phyloP scores from a whole-genome alignment of 2,329 filamentous ascomycete genomes.

The Phaeoacremonium minimum region DNA sequence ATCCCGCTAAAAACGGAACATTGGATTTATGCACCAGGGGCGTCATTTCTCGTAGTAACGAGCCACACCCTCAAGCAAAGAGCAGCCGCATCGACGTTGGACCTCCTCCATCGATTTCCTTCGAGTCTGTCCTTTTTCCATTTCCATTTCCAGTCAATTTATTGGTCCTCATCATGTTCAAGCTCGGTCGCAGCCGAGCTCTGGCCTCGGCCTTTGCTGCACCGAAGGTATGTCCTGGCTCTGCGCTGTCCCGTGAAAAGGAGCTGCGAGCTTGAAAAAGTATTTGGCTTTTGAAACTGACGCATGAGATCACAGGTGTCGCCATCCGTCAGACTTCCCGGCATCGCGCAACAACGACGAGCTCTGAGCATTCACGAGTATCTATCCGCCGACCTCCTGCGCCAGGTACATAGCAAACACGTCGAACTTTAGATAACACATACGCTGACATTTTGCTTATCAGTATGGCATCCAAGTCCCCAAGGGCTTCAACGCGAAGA shows the following conservation, averaged over 20 bases:
- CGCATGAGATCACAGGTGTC: conserved; percentile 31
- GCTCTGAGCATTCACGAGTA: conserved; percentile 98
- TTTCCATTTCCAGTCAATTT: conserved; percentile 7
- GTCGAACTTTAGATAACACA: too few relatives aligned
- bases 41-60: too few relatives aligned
- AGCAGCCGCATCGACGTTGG: too few relatives aligned
- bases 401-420: conserved; percentile 52
- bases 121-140: conserved; percentile 4
- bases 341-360: conserved; percentile 73
- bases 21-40: too few relatives aligned
- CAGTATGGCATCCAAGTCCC: conserved; percentile 95
- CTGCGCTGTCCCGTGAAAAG: conserved; percentile 4
- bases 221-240: conserved; percentile 58
- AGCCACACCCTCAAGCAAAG: too few relatives aligned
- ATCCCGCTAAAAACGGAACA: conserved; percentile 1
- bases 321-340: conserved; percentile 54
- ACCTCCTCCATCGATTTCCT: conserved; percentile 11
- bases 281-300: conserved; percentile 13
- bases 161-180: conserved; percentile 66
- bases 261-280: neutral
- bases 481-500: conserved; percentile 80
- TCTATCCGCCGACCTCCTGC: conserved; percentile 88
- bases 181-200: conserved; percentile 76
- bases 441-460: too few relatives aligned
- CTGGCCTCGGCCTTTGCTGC: conserved; percentile 76